Conservation (phyloP, 2,329 filamentous ascomycete genomes). For the Zopfia rhizophila region DNA sequence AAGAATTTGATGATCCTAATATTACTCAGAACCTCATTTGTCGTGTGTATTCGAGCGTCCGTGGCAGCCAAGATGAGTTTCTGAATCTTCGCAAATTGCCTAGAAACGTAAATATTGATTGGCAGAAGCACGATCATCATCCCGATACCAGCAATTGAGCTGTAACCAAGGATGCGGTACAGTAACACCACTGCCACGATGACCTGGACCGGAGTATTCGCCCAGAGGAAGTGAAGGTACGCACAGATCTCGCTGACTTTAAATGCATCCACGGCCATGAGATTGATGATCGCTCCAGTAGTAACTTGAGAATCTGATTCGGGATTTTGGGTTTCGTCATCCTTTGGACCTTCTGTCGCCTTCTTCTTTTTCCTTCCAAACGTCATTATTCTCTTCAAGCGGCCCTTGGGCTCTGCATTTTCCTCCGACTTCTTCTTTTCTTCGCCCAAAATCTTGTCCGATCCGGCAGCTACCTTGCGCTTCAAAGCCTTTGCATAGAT, state of each 20-base stretch:
- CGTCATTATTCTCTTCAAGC: conserved; percentile 59
- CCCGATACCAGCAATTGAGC: conserved; percentile 90
- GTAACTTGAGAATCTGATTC: conserved; percentile 80
- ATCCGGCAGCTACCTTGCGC: conserved; percentile 81
- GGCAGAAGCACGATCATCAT: conserved; percentile 91
- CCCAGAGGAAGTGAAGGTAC: conserved; percentile 96
- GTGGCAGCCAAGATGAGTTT: conserved; percentile 93
- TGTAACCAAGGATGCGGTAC: conserved; percentile 89
- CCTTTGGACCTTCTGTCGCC: conserved; percentile 54
- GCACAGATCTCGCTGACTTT: conserved; percentile 95
- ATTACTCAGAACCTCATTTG: conserved; percentile 96
- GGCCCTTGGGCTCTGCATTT: conserved; percentile 53
- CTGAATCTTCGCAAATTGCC: conserved; percentile 85
- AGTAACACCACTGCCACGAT: conserved; percentile 82
- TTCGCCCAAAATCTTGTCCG: conserved; percentile 77
- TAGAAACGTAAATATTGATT: conserved; percentile 88
- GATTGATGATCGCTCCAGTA: conserved; percentile 97
- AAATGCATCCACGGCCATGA: conserved; percentile 99
- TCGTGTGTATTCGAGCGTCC: conserved; percentile 94
- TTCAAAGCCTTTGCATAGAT: conserved; percentile 96
- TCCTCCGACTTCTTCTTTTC: conserved; percentile 57
- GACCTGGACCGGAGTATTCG: conserved; percentile 88
- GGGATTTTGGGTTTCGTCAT: conserved; percentile 36
- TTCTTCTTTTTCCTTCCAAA: conserved; percentile 70
- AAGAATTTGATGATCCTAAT: conserved; percentile 99